Evolutionary conservation across 345 rosid genomes (phyloP).

Genomic region (Clarkia xantiana): DNA sequence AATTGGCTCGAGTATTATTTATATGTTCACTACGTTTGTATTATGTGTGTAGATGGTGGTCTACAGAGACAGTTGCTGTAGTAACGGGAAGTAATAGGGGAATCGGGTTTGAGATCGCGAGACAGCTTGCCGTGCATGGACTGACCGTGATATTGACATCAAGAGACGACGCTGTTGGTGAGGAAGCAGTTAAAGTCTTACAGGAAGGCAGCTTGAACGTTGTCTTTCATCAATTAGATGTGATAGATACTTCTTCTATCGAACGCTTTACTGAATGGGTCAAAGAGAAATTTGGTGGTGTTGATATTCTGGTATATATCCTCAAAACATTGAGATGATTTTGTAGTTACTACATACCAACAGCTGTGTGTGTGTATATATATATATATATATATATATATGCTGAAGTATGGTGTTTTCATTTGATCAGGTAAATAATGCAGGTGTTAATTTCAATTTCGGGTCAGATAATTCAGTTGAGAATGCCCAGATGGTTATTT

Average conservation of each 20-base stretch:
- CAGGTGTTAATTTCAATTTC: constrained; percentile 75
- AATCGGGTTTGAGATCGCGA: constrained; percentile 83
- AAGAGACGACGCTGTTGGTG: constrained; percentile 56
- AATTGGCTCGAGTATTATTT: too few species aligned
- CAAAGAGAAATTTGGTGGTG: constrained; percentile 38
- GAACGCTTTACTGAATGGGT: constrained; percentile 50
- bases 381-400: too few species aligned
- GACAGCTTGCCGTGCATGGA: constrained; percentile 80
- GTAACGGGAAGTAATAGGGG: constrained; percentile 92
- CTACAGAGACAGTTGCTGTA: constrained; percentile 66
- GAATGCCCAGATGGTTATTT: constrained; percentile 40
- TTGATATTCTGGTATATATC: constrained; percentile 51
- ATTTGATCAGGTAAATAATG: constrained; percentile 62
- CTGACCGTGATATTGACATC: constrained; percentile 64
- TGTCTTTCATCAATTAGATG: constrained; percentile 67
- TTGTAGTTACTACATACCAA: too few species aligned
- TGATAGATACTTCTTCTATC: constrained; percentile 46
- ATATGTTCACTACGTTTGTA: neutral
- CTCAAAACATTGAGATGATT: neutral
- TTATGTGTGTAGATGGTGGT: constrained; percentile 65
- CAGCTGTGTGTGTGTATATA: too few species aligned
- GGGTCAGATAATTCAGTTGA: constrained; percentile 72
- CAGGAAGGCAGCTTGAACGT: constrained; percentile 76
- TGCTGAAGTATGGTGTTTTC: neutral
- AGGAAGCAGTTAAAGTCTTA: constrained; percentile 66